Evolutionary conservation across 805 yeast genomes (phyloP).

Genomic region (Yarrowia divulgata): DNA sequence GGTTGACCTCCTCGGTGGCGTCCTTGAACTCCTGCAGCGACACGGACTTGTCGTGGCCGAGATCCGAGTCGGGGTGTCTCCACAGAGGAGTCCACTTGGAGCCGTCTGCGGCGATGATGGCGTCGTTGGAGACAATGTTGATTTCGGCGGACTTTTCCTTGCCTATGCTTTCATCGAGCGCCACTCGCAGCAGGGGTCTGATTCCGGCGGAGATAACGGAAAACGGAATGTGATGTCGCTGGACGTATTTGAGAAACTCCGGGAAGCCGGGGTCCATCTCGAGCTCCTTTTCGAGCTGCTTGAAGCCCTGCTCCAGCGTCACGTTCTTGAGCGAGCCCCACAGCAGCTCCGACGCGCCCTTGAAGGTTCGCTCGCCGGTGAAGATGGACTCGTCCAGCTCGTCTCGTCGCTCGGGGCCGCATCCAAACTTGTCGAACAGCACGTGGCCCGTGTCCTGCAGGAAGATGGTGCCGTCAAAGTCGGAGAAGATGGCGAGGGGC

Average conservation of each 20-base stretch:
- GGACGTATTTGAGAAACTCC: constrained; percentile 52
- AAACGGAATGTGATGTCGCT: constrained; percentile 53
- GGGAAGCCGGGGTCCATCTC: constrained; percentile 54
- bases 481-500: constrained; percentile 47
- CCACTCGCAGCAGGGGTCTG: constrained; percentile 54
- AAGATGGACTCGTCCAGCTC: constrained; percentile 52
- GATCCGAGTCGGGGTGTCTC: constrained; percentile 53
- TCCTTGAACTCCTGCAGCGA: constrained; percentile 53
- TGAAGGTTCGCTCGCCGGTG: constrained; percentile 51
- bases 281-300: constrained; percentile 50
- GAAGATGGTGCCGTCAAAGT: constrained; percentile 57
- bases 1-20: constrained; percentile 41
- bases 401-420: constrained; percentile 52
- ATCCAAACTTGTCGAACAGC: constrained; percentile 55
- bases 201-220: constrained; percentile 56
- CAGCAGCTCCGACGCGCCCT: constrained; percentile 55
- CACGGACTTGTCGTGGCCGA: constrained; percentile 56
- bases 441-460: constrained; percentile 57
- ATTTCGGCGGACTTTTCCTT: constrained; percentile 51
- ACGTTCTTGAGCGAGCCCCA: constrained; percentile 55
- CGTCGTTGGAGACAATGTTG: constrained; percentile 54
- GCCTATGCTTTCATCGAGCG: constrained; percentile 54
- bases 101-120: constrained; percentile 50
- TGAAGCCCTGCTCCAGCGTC: constrained; percentile 52
- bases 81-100: constrained; percentile 52